Percentiles rank a stretch among this genome's conserved stretches.
These are phyloP conservation scores for Plasmodium gaboni DNA, from an alignment of 169 alveolate species.

Conservation along the genomic window DNA sequence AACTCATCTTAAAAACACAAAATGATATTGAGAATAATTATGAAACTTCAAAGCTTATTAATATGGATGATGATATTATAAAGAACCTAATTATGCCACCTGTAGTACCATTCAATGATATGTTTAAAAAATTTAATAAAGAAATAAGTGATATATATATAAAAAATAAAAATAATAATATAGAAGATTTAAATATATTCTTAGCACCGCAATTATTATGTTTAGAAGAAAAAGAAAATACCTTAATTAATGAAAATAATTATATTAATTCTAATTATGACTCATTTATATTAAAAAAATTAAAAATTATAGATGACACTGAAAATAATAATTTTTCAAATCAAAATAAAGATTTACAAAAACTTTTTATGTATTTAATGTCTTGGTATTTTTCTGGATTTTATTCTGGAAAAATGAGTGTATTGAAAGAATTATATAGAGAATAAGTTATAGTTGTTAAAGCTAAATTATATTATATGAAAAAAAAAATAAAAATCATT, in stretches of 20 bases:
- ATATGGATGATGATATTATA: conserved; percentile 45
- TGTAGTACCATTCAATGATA: conserved; percentile 52
- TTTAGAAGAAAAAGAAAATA: conserved; percentile 27
- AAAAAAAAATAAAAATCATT: not conserved
- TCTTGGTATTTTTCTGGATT: conserved; percentile 77
- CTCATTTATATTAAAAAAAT: conserved; percentile 44
- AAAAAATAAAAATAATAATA: conserved; percentile 28
- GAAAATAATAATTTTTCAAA: conserved; percentile 1
- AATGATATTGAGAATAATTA: not conserved
- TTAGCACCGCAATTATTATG: conserved; percentile 67
- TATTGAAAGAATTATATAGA: conserved; percentile 40
- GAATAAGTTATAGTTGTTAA: too few relatives aligned
- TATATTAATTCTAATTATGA: conserved; percentile 48
- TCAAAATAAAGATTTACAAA: conserved; percentile 39
- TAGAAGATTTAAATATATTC: conserved; percentile 28
- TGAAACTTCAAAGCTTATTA: conserved; percentile 9
- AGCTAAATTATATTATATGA: not conserved
- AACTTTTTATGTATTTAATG: conserved; percentile 70
- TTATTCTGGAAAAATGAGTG: conserved; percentile 74
- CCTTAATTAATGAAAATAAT: conserved; percentile 37
- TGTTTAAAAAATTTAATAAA: conserved; percentile 57
- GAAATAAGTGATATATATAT: conserved; percentile 67
- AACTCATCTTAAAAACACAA: conserved; percentile 22
- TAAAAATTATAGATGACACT: conserved; percentile 26
- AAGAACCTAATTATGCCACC: conserved; percentile 49